phyloP scores from a whole-genome alignment of 2,329 filamentous ascomycete genomes.

The Sphaceloma murrayae region DNA sequence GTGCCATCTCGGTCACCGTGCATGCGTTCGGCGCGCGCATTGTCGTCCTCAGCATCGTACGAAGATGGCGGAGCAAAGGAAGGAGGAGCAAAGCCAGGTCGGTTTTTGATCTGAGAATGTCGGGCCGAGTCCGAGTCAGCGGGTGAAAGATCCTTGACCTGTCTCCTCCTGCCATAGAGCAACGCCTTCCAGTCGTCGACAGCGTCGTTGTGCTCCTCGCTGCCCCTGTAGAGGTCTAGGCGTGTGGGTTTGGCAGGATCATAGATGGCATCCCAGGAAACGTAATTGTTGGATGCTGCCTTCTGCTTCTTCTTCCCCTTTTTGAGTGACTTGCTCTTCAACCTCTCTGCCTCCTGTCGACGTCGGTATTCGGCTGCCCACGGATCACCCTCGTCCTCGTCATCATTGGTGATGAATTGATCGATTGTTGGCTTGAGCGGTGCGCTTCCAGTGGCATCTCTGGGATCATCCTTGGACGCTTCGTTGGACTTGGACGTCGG shows the following conservation, averaged over 20 bases:
- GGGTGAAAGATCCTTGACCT: too few relatives aligned
- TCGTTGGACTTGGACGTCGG: slow-evolving; percentile 23
- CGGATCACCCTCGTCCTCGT: slow-evolving; percentile 54
- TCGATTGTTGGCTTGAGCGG: slow-evolving; percentile 53
- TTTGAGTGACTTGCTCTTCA: slow-evolving; percentile 66
- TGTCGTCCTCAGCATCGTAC: not conserved
- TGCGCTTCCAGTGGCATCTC: slow-evolving; percentile 15
- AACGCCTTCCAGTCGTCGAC: slow-evolving; percentile 76
- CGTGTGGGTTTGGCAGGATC: slow-evolving; percentile 74
- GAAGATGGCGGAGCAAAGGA: slow-evolving; percentile 42
- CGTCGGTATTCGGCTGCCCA: slow-evolving; percentile 18
- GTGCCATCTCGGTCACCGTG: too few relatives aligned
- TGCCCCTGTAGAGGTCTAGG: slow-evolving; percentile 73
- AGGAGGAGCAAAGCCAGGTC: slow-evolving; percentile 47
- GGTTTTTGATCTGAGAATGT: too few relatives aligned
- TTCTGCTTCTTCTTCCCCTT: slow-evolving; percentile 49
- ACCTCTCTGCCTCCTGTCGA: slow-evolving; percentile 33
- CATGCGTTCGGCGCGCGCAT: too few relatives aligned
- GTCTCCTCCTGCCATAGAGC: slow-evolving; percentile 65
- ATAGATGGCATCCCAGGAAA: slow-evolving; percentile 84
- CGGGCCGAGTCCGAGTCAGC: too few relatives aligned
- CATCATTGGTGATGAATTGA: slow-evolving; percentile 79
- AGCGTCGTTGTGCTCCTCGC: slow-evolving; percentile 73
- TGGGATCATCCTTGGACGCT: slow-evolving; percentile 23
- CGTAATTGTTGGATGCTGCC: slow-evolving; percentile 17